Percentiles rank a stretch among this genome's conserved stretches.
Conservation (phyloP, 1,284 basidiomycete genomes). For the Melampsora larici-populina region DNA sequence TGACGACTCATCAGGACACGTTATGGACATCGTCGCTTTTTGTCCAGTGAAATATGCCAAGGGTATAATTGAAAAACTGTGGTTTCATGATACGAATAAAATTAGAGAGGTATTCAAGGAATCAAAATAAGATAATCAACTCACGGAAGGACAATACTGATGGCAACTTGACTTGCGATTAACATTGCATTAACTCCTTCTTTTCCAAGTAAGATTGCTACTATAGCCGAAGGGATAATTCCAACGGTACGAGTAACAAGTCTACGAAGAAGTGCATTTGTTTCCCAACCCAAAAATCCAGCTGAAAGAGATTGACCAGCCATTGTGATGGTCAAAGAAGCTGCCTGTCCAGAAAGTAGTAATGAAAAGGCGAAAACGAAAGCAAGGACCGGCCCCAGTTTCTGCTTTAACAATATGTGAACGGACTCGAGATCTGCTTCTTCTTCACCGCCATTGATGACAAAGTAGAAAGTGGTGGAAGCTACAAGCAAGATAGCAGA, state of each 20-base stretch:
- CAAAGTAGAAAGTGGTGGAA: slow-evolving; percentile 24
- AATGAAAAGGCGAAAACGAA: slow-evolving; percentile 28
- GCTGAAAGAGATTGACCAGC: slow-evolving; percentile 25
- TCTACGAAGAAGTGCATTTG: slow-evolving; percentile 27
- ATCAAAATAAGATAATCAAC: not conserved
- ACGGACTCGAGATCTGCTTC: slow-evolving; percentile 25
- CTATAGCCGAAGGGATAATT: slow-evolving; percentile 23
- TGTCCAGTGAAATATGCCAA: slow-evolving; percentile 19
- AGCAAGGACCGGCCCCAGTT: slow-evolving; percentile 13
- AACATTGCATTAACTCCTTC: slow-evolving; percentile 23
- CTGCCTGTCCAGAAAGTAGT: slow-evolving; percentile 28
- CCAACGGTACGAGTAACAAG: slow-evolving; percentile 27
- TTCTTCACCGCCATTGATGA: not conserved
- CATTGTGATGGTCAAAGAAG: slow-evolving; percentile 34
- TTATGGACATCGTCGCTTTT: slow-evolving; percentile 24
- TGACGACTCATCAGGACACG: not conserved
- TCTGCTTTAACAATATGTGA: slow-evolving; percentile 16
- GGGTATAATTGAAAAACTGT: slow-evolving; percentile 33
- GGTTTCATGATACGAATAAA: not conserved
- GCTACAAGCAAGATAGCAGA: slow-evolving; percentile 32
- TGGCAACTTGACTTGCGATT: slow-evolving; percentile 30
- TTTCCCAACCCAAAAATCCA: slow-evolving; percentile 28
- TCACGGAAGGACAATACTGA: slow-evolving; percentile 40
- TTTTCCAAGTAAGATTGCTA: slow-evolving; percentile 10
- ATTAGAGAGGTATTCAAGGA: too few relatives aligned